These are phyloP conservation scores for Theileria luwenshuni DNA, from an alignment of 169 alveolate species.

Conservation along the genomic window DNA sequence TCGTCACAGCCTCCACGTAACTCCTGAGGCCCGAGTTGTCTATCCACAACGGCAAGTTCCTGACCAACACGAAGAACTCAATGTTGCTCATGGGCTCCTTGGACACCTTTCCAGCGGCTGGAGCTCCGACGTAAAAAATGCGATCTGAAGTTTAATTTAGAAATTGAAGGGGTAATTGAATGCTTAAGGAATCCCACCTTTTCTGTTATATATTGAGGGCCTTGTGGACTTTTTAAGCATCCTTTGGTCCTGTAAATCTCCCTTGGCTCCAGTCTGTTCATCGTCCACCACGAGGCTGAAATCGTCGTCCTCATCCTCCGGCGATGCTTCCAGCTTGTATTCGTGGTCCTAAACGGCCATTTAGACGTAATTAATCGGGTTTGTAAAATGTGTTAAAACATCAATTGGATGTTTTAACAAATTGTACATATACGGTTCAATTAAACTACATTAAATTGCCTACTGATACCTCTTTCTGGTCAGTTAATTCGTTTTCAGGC, in stretches of 20 bases:
- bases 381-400: no score
- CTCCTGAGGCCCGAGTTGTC: conserved; percentile 40
- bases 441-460: no score
- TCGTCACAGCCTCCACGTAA: conserved; percentile 20
- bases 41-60: conserved; percentile 57
- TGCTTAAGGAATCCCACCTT: conserved; percentile 2
- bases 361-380: no score
- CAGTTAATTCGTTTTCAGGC: not conserved
- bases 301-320: conserved; percentile 18
- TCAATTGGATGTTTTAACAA: not conserved
- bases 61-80: conserved; percentile 53
- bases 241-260: not conserved
- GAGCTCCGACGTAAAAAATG: conserved; percentile 57
- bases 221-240: not conserved
- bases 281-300: conserved; percentile 25
- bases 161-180: not conserved
- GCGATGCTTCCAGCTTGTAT: not conserved
- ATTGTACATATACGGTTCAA: not conserved
- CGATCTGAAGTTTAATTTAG: conserved; percentile 54
- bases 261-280: conserved; percentile 46
- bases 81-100: conserved; percentile 33
- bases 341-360: no score
- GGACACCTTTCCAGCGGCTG: conserved; percentile 40
- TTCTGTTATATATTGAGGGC: conserved; percentile 19
- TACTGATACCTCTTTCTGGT: not conserved